phyloP scores from a whole-genome alignment of 169 alveolate genomes.

The Cryptosporidium sp. region DNA sequence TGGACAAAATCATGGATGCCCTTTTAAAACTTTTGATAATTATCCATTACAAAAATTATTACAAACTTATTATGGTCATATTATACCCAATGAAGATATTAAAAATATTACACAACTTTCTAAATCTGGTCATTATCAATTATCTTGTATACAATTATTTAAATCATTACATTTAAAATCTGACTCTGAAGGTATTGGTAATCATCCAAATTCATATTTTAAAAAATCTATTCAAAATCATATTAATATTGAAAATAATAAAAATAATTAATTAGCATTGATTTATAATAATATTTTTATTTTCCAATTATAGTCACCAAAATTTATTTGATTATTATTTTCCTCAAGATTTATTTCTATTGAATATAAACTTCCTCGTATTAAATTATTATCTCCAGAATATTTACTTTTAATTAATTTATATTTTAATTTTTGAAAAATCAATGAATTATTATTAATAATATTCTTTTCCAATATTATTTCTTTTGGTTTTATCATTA shows the following conservation, averaged over 20 bases:
- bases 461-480: not conserved
- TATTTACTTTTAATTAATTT: not conserved
- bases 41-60: constrained; percentile 77
- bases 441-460: not conserved
- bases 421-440: not conserved
- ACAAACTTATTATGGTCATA: constrained; percentile 75
- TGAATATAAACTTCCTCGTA: constrained; percentile 7
- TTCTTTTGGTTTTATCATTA: constrained; percentile 22
- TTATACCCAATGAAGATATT: constrained; percentile 79
- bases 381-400: not conserved
- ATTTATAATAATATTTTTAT: constrained; percentile 22
- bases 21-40: constrained; percentile 87
- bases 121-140: constrained; percentile 86
- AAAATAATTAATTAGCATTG: not conserved
- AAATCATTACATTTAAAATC: constrained; percentile 87
- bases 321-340: not conserved
- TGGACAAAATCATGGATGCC: constrained; percentile 95
- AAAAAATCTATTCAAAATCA: constrained; percentile 31
- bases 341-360: constrained; percentile 23
- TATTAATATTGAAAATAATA: not conserved
- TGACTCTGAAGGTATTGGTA: constrained; percentile 91
- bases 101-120: constrained; percentile 82
- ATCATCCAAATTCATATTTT: constrained; percentile 89
- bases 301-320: constrained; percentile 57
- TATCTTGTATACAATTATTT: constrained; percentile 89